Conservation (phyloP, 257 asterid species). For the Gardenia jasminoides region DNA sequence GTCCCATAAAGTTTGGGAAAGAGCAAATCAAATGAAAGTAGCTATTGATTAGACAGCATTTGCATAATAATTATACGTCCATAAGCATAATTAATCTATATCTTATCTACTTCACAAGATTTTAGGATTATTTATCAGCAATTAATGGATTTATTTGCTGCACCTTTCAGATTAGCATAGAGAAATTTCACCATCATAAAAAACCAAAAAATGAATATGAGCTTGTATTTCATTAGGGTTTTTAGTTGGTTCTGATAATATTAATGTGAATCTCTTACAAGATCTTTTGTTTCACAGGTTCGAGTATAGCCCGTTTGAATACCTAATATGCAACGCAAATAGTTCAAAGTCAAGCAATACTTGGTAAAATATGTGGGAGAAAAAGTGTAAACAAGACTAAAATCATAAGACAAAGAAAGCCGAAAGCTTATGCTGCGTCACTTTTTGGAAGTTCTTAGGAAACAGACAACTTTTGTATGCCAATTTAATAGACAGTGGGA, state of each 20-base stretch:
- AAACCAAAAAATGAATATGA: no score
- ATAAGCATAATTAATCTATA: not conserved
- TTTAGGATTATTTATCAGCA: not conserved
- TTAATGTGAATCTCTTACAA: not conserved
- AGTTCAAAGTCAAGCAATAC: not conserved
- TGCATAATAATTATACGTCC: no score
- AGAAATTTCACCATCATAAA: not conserved
- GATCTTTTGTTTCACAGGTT: not conserved
- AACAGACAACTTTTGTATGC: constrained; percentile 21
- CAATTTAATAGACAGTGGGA: constrained; percentile 14
- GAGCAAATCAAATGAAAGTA: not conserved
- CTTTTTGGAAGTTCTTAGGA: constrained; percentile 1
- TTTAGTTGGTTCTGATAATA: no score
- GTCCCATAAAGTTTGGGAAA: constrained; percentile 10
- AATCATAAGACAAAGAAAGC: not conserved
- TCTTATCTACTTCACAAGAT: not conserved
- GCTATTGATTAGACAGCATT: not conserved
- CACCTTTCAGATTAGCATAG: not conserved
- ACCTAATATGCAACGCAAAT: not conserved
- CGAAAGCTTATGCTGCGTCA: not conserved
- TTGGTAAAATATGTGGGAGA: not conserved
- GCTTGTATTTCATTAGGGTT: no score
- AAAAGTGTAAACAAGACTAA: not conserved
- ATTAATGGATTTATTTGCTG: not conserved
- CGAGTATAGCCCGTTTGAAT: not conserved